Evolutionary conservation across 495 filamentous ascomycete genomes (phyloP).

Genomic region (Daldinia decipiens): DNA sequence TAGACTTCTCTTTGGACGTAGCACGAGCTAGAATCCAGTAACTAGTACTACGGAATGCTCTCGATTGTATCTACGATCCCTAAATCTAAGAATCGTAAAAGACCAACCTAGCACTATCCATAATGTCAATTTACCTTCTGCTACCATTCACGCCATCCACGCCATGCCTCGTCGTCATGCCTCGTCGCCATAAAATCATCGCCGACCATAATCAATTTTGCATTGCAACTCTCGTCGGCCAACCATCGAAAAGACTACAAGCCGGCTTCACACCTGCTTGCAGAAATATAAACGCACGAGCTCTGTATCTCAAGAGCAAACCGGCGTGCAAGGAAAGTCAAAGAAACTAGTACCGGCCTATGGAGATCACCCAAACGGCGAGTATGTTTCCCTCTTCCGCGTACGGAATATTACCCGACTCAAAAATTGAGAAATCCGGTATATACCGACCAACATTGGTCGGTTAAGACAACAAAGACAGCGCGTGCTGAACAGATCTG

Average conservation of each 20-base stretch:
- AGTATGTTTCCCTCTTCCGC: slow-evolving; percentile 30
- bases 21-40: slow-evolving; percentile 1
- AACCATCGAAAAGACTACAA: slow-evolving; percentile 4
- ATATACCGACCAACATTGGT: not conserved
- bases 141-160: not conserved
- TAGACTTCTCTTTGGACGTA: slow-evolving; percentile 1
- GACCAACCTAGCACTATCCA: slow-evolving; percentile 24
- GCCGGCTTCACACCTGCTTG: not conserved
- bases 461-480: not conserved
- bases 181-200: not conserved
- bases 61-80: slow-evolving; percentile 32
- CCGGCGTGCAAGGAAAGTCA: slow-evolving; percentile 8
- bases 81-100: slow-evolving; percentile 29
- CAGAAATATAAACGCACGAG: slow-evolving; percentile 8
- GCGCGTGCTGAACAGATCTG: not conserved
- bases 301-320: slow-evolving; percentile 43
- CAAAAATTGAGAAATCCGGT: not conserved
- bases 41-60: slow-evolving; percentile 21
- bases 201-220: slow-evolving; percentile 1
- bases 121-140: slow-evolving; percentile 12
- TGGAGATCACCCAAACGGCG: slow-evolving; percentile 43
- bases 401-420: not conserved
- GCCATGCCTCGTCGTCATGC: not conserved
- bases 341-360: slow-evolving; percentile 36
- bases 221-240: slow-evolving; percentile 11